Percentiles rank a stretch among this genome's conserved stretches.
These are phyloP conservation scores for Mycocentrospora acerina DNA, from an alignment of 2,329 filamentous ascomycete species.

Conservation along the genomic window DNA sequence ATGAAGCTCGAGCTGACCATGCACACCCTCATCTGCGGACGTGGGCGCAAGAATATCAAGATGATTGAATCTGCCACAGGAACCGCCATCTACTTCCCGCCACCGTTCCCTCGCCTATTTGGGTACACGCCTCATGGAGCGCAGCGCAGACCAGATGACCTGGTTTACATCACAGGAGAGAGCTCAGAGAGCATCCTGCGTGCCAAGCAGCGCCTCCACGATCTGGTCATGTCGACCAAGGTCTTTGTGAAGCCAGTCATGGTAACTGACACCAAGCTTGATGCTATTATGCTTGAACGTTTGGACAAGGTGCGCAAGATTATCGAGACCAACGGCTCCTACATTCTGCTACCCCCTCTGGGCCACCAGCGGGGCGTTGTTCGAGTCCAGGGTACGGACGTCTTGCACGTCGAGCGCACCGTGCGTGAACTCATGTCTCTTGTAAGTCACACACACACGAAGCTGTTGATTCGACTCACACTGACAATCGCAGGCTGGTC, in stretches of 20 bases:
- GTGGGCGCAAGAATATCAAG: slow-evolving; percentile 96
- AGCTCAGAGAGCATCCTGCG: slow-evolving; percentile 78
- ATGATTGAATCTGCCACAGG: slow-evolving; percentile 93
- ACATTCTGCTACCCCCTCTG: slow-evolving; percentile 86
- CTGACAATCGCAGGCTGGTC: slow-evolving; percentile 67
- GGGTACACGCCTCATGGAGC: slow-evolving; percentile 85
- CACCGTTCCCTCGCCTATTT: slow-evolving; percentile 88
- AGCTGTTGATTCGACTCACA: slow-evolving; percentile 3
- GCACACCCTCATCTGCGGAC: slow-evolving; percentile 89
- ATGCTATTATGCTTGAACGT: slow-evolving; percentile 86
- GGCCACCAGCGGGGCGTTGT: slow-evolving; percentile 83
- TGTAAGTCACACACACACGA: slow-evolving; percentile 53
- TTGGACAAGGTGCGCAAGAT: slow-evolving; percentile 98
- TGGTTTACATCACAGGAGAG: slow-evolving; percentile 95
- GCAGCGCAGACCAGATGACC: slow-evolving; percentile 76
- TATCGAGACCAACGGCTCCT: slow-evolving; percentile 93
- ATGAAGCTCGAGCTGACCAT: slow-evolving; percentile 82
- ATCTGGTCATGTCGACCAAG: slow-evolving; percentile 77
- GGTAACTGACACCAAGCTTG: slow-evolving; percentile 88
- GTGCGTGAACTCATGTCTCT: slow-evolving; percentile 94
- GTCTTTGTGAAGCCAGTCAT: slow-evolving; percentile 83
- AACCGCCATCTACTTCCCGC: slow-evolving; percentile 97
- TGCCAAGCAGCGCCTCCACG: slow-evolving; percentile 88
- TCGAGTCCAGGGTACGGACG: slow-evolving; percentile 88
- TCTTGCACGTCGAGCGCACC: slow-evolving; percentile 90